Base-by-base conservation (phyloP, 2,329 filamentous ascomycete species). In the Fusarium buharicum region DNA sequence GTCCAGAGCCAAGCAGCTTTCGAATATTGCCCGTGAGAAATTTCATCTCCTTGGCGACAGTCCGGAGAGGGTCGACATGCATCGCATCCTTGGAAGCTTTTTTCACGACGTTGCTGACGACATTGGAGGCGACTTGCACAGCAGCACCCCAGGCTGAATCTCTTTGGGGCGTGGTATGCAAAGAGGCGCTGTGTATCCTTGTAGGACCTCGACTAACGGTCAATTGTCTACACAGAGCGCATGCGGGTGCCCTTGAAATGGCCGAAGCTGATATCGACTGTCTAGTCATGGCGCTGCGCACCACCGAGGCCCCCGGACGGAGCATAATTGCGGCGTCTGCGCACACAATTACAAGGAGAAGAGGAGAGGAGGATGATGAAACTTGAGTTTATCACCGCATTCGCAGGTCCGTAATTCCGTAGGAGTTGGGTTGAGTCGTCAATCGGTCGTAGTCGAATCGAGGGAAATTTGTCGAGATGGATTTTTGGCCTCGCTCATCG, bases 21-120 rank as follows among this genome's bases (percentile, higher is more conserved):
- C 92, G 86, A 76, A 98, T 96, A 71, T 98, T 97, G 50, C 93
- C 93, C 11, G 91, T 97, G 72, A 98, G 80, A 70, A 93, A 96
- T 78, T 96, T 95, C 88, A 99, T 92, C 82, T 98, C 94, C 79
- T 97, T 96, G 62, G 92, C 94, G 30, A 98, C 93, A 30, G 92
- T 90, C 61, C 91, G 87, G 72, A 98, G 84, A 30, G 94, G 94
- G 75, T 98, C 94, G 71, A 97, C 86, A 60, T 88, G 86, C 79
- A 96, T 86, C 55, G 86, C 84, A 67, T 82, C 82, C 67, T 87
- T 86, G 61, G 85, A 81, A 52, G 86, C 81, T 67, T 85, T 82
- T 67, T 85, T 84, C 59, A 89, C 82, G 39, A 85, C 86, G 73
- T 89, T 90, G 67, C 84, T 84, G 66, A 93, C 88, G 58, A 93